Conservation (phyloP, 345 rosid genomes). For the Populus alba region DNA sequence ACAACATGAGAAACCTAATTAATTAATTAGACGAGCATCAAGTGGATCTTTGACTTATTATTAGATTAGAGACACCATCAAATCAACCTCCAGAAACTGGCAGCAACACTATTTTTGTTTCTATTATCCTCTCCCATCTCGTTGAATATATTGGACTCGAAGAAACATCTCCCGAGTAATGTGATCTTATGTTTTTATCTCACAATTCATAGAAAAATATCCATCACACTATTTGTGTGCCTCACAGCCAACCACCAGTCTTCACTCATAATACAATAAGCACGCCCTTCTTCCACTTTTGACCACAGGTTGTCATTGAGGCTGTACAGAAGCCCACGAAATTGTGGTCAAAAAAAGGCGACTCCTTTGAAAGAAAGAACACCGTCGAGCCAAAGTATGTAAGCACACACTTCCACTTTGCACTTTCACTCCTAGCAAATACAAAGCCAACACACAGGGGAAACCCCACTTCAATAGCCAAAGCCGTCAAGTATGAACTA, state of each 20-base stretch:
- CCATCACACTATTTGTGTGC: background rate
- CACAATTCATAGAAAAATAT: background rate
- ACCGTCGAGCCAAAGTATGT: background rate
- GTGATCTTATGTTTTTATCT: no score
- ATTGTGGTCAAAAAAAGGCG: constrained; percentile 24
- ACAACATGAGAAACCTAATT: no score
- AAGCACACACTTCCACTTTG: background rate
- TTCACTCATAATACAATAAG: background rate
- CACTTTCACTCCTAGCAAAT: background rate
- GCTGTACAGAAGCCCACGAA: constrained; percentile 15
- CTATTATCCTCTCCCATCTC: no score
- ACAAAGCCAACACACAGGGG: no score
- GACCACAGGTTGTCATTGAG: constrained; percentile 20
- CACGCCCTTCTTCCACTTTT: background rate
- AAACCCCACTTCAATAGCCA: no score
- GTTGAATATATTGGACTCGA: no score
- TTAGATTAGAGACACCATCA: no score
- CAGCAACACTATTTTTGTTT: no score
- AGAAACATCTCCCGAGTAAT: background rate
- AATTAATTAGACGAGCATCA: no score
- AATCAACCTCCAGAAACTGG: no score
- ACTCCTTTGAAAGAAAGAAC: background rate
- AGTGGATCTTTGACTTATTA: no score
- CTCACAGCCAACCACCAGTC: constrained; percentile 13
- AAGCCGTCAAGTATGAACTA: no score